phyloP scores from a whole-genome alignment of 345 rosid species.

The Cardamine resedifolia region DNA sequence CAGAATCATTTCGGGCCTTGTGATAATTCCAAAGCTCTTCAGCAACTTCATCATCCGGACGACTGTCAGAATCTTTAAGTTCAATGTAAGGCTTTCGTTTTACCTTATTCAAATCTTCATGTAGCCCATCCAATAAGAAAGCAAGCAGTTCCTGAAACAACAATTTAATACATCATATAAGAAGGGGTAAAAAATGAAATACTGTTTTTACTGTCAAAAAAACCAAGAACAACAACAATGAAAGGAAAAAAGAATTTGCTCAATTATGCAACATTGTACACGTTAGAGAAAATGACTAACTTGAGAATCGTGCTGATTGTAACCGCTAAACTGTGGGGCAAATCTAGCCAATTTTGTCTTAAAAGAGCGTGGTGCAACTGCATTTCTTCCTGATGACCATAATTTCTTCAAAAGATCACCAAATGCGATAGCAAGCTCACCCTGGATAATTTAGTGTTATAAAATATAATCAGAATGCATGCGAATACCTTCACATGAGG shows the following conservation, averaged over 20 bases:
- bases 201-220: background rate
- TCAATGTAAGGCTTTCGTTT: conserved; percentile 92
- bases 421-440: conserved; percentile 94
- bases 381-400: conserved; percentile 80
- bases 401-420: conserved; percentile 85
- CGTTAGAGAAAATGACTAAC: conserved; percentile 43
- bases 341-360: conserved; percentile 91
- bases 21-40: conserved; percentile 95
- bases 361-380: conserved; percentile 81
- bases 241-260: background rate
- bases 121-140: conserved; percentile 90
- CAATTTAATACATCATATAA: conserved; percentile 9
- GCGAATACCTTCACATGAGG: conserved; percentile 16
- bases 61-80: conserved; percentile 76
- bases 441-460: conserved; percentile 51
- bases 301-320: conserved; percentile 99
- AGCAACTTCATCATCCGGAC: conserved; percentile 88
- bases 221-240: conserved; percentile 3
- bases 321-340: conserved; percentile 99
- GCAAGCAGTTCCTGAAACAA: conserved; percentile 80
- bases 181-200: background rate
- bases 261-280: conserved; percentile 2
- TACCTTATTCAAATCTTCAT: conserved; percentile 95
- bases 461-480: conserved; percentile 11
- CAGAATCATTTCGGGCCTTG: conserved; percentile 92